These are phyloP conservation scores for Nymphaea thermarum DNA, from an alignment of 164 flowering plant genomes.

Conservation along the genomic window DNA sequence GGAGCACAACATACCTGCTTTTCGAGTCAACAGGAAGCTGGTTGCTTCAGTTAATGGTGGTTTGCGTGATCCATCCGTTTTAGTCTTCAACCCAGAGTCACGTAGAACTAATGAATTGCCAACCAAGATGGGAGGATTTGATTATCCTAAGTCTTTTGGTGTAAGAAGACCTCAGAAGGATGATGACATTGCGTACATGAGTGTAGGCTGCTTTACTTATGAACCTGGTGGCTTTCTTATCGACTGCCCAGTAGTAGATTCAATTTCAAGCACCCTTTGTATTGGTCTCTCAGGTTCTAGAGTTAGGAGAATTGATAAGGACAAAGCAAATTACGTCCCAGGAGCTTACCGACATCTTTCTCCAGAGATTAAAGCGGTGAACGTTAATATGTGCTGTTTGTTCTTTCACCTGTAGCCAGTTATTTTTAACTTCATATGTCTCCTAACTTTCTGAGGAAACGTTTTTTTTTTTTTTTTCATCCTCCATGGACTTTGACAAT, in stretches of 20 bases:
- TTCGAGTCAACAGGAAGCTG: conserved; percentile 42
- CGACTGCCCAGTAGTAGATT: no score
- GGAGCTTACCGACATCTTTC: conserved; percentile 58
- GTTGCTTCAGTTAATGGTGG: conserved; percentile 83
- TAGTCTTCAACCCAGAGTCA: conserved; percentile 72
- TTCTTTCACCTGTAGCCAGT: not conserved
- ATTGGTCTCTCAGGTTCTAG: conserved; percentile 43
- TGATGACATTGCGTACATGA: conserved; percentile 80
- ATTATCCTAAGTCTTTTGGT: conserved; percentile 28
- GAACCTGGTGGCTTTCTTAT: no score
- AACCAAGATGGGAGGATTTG: conserved; percentile 15
- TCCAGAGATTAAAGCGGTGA: conserved; percentile 66
- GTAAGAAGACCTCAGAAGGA: conserved; percentile 35
- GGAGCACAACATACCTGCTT: conserved; percentile 54
- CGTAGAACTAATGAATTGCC: conserved; percentile 3
- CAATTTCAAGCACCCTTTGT: no score
- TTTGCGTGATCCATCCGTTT: conserved; percentile 52
- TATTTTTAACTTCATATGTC: no score
- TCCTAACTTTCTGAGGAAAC: no score
- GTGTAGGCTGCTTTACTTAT: conserved; percentile 23
- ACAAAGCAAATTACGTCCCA: conserved; percentile 62
- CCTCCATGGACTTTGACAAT: no score
- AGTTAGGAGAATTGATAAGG: conserved; percentile 60
- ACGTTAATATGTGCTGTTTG: no score
- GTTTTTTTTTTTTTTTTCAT: no score